Conservation (phyloP, 2,329 filamentous ascomycete genomes). For the Verticillium longisporum region DNA sequence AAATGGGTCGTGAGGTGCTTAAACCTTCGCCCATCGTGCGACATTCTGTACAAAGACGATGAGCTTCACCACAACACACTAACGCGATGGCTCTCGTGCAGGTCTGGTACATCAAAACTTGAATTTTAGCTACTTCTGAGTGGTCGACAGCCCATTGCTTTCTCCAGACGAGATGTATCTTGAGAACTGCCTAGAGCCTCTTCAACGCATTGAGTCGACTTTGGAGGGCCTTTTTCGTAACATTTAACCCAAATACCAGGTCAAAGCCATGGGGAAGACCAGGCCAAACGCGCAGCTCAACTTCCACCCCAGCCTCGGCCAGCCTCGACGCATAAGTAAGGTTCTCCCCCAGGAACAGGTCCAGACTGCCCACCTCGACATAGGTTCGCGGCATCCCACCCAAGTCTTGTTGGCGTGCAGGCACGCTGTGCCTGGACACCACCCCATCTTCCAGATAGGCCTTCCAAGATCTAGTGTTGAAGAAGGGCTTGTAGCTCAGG, state of each 20-base stretch:
- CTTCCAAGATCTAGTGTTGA: slow-evolving; percentile 16
- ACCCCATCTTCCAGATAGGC: slow-evolving; percentile 10
- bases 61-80: too few species aligned
- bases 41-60: too few species aligned
- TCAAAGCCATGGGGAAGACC: slow-evolving; percentile 33
- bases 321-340: slow-evolving; percentile 24
- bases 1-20: too few species aligned
- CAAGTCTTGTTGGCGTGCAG: slow-evolving; percentile 16
- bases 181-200: background rate
- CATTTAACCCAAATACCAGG: slow-evolving; percentile 1
- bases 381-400: slow-evolving; percentile 26
- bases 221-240: slow-evolving; percentile 16
- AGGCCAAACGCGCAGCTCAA: slow-evolving; percentile 32
- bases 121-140: too few species aligned
- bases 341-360: slow-evolving; percentile 28
- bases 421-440: slow-evolving; percentile 14
- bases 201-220: slow-evolving; percentile 12
- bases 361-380: slow-evolving; percentile 29
- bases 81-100: too few species aligned
- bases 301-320: slow-evolving; percentile 21
- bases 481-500: slow-evolving; percentile 12
- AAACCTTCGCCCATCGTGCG: too few species aligned
- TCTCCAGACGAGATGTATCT: background rate
- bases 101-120: too few species aligned
- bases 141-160: too few species aligned